phyloP scores from a whole-genome alignment of 805 yeast species.

The Debaryomyces maramus region DNA sequence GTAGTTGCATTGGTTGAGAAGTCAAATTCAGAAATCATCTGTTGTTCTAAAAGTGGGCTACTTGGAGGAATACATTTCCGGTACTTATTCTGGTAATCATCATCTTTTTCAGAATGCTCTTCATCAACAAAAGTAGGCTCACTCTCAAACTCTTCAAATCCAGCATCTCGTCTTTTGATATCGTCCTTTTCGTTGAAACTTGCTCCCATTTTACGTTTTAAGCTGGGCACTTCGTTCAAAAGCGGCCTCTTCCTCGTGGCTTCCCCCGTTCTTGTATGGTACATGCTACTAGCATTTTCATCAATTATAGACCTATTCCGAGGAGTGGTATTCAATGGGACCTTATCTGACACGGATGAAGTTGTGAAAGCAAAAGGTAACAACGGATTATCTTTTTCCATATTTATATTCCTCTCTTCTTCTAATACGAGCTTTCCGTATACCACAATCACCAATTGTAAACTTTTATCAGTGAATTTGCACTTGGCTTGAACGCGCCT shows the following conservation, averaged over 20 bases:
- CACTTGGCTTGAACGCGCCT: too few relatives aligned
- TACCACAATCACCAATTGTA: too few relatives aligned
- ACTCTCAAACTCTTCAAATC: slow-evolving; percentile 16
- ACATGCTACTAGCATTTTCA: slow-evolving; percentile 44
- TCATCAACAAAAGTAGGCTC: slow-evolving; percentile 13
- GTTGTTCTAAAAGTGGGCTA: slow-evolving; percentile 40
- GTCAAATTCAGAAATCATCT: slow-evolving; percentile 32
- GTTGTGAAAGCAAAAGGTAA: slow-evolving; percentile 52
- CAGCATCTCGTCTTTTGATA: slow-evolving; percentile 33
- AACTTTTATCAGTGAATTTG: too few relatives aligned
- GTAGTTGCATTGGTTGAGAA: slow-evolving; percentile 20
- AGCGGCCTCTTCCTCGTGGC: slow-evolving; percentile 16
- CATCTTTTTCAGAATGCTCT: slow-evolving; percentile 15
- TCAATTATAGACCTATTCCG: slow-evolving; percentile 39
- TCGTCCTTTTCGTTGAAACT: slow-evolving; percentile 45
- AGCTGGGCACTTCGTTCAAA: slow-evolving; percentile 26
- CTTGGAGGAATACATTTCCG: slow-evolving; percentile 27
- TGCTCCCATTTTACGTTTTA: slow-evolving; percentile 44
- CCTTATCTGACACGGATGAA: slow-evolving; percentile 31
- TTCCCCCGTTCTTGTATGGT: slow-evolving; percentile 13
- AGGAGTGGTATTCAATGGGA: slow-evolving; percentile 41
- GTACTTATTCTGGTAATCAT: slow-evolving; percentile 7
- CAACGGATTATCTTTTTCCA: slow-evolving; percentile 39
- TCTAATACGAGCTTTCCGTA: too few relatives aligned
- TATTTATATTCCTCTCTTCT: slow-evolving; percentile 4